Base-by-base conservation (phyloP, 1,284 basidiomycete species). In the Porodaedalea pini region DNA sequence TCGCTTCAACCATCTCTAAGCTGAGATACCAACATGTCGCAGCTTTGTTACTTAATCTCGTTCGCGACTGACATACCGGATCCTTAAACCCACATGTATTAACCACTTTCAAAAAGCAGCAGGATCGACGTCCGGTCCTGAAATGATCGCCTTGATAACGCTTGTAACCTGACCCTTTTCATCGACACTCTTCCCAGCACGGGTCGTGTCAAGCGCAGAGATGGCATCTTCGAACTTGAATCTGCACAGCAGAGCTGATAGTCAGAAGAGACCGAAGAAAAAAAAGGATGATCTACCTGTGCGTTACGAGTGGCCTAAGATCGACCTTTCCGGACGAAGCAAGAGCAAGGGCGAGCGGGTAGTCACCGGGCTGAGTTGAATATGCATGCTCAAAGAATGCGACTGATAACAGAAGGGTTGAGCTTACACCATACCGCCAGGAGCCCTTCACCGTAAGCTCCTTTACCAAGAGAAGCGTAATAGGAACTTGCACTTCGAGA, bases 231-330 rank as follows among this genome's bases (percentile, higher is more conserved):
- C 78, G 64, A 96, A 87, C 17, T 78, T 69, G 73, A 86, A 95
- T 43, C 90, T 87, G 54, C 19, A 13, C 32, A 31, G 32, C 27
- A 49, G 34, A 23, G 19, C 37, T 19, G 19, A 11, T 29, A 36
- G 39, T 39, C 8, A 25, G 41, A 10, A 21, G n/a, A 15, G 17
- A 5, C 44, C 23, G 8, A 29, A 47, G 27, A 27, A 11, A 17
- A 1, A n/a, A 11, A 21, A 15, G 13, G 23, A 52, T 29, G 36
- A 68, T 72, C 66, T 69, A 88, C 84, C 92, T 80, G 69, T 94
- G 92, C 7, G 94, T 93, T 52, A 97, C 89, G 40, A 98, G 78
- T 11, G 92, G 88, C 72, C 90, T 94, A 62, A 96, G 78, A 72
- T 96, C 79, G 67, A 97, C 82, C 67, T 87, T 86, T 48, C 91